Evolutionary conservation across 257 asterid species (phyloP), one percentile per base, ranked within the genome.

Genomic region (Scutellaria baicalensis): DNA sequence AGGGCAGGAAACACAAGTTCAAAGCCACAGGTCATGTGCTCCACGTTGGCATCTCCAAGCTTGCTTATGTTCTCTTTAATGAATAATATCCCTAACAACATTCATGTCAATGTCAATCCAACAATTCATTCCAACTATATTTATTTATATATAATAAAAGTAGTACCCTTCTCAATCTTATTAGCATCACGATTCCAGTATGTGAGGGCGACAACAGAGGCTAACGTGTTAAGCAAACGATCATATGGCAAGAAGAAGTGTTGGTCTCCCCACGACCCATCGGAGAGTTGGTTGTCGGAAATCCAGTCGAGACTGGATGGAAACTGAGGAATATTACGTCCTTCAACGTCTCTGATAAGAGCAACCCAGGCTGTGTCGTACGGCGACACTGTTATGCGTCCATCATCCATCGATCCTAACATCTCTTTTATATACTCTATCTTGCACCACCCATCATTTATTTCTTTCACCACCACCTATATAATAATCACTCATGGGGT

Each of bases 211-310:
- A 84, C 64, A 0, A 82, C 84, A 49, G 81, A 84, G 0, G 89
- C 89, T 21, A 84, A 60, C 10, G 87, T 84, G 31, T 76, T 82
- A 21, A 82, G 4, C 3, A 84, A 50, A 0, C 86, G 81, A 63
- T 84, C 89, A 4, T 68, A 75, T 0, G 68, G 31, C 7, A 44
- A 70, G 38, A 73, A 70, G 3, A 17, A 23, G 2, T 12, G 10
- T 9, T 62, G 9, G 5, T 82, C 90, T 2, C 90, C 90, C 90
- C 85, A 84, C 1, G 90, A 84, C 10, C 90, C 90, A 60, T 81
- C 86, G 0, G 57, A 14, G 6, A 79, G 82, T 45, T 84, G 89
- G 69, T 81, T 50, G 18, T 72, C 6, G 0, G 73, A 75, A 3
- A 84, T 81, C 85, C 89, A 81, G 0, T 57, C 50, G 4, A 84